Base-by-base conservation (phyloP, 208 protist genomes). In the Crithidia bombi region DNA sequence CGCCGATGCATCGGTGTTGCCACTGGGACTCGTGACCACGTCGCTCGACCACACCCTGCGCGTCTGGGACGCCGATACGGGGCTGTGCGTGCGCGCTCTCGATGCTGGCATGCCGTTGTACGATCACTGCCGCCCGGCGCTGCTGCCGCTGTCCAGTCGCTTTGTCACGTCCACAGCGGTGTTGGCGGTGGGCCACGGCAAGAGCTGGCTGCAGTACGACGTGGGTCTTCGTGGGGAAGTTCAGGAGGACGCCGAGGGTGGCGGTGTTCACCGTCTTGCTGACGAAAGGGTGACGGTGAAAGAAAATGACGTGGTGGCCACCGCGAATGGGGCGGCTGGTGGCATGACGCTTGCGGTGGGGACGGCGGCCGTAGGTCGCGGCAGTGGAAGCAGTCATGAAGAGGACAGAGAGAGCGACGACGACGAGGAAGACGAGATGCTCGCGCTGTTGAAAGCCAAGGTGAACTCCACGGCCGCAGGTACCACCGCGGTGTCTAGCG, bases 1-100 rank as follows among this genome's bases (percentile, higher is more conserved):
- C 47, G 47, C n/a, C 17, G 44, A 12, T 25, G 21, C 41, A 39
- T 41, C 65, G 57, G 38, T 89, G 54, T 65, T 92, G 61, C 85
- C 88, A 17, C 25, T 88, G 5, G 83, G 79, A 6, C 39, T 96
- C 15, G 61, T 85, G 38, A 81, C 89, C 0, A 96, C 91, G 33
- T 93, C 91, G 23, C 85, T 96, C 5, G 91, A 96, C 38, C 76
- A 82, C 43, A 92, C 81, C 3, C 35, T 94, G 55, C 69, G 81
- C 28, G 36, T 96, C 52, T 96, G 91, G 89, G 88, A 94, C 65
- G 57, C 73, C 2, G 79, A 96, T 69, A 87, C 68, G 0, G 91
- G 91, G 0, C 44, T 85, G 44, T 88, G 83, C 43, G 85, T 75
- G 46, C 78, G 77, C 51, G 80, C 77, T 5, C 62, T 94, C 19